Evolutionary conservation across 176 grass and related monocot genomes (phyloP).

Genomic region (Elaeis guineensis): DNA sequence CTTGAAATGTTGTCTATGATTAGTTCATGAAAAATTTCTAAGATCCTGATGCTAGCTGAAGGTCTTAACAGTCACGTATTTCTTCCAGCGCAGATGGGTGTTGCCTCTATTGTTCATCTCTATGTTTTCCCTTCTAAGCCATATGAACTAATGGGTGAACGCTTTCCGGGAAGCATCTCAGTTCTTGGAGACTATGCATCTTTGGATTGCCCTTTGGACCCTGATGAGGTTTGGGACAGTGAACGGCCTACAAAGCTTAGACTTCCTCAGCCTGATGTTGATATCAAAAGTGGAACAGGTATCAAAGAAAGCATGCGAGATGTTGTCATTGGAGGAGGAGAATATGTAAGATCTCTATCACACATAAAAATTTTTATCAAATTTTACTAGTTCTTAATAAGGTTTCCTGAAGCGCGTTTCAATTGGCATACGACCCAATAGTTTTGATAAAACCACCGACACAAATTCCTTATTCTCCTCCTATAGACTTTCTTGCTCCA

Average conservation of each 20-base stretch:
- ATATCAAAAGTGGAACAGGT: constrained; percentile 35
- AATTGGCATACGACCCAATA: too few relatives aligned
- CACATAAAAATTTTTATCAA: neutral
- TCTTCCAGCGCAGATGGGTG: constrained; percentile 69
- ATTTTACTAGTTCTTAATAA: too few relatives aligned
- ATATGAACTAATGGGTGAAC: constrained; percentile 65
- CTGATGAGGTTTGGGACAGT: constrained; percentile 84
- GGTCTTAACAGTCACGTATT: constrained; percentile 15
- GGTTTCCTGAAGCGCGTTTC: too few relatives aligned
- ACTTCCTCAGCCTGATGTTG: constrained; percentile 43
- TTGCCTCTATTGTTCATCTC: constrained; percentile 73
- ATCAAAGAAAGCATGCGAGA: constrained; percentile 83
- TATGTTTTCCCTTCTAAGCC: constrained; percentile 85
- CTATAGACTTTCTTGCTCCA: too few relatives aligned
- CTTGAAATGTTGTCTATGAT: too few relatives aligned
- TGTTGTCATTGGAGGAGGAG: constrained; percentile 82
- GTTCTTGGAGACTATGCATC: constrained; percentile 88
- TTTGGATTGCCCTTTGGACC: constrained; percentile 67
- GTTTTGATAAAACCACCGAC: too few relatives aligned
- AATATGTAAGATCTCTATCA: constrained; percentile 60
- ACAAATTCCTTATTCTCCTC: too few relatives aligned
- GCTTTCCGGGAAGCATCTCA: constrained; percentile 44
- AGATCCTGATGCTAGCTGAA: neutral
- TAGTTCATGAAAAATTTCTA: too few relatives aligned
- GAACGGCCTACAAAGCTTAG: constrained; percentile 55